Evolutionary conservation across 306 rosid species (phyloP), one percentile per base, ranked within the genome.

Genomic region (Nissolia schottii): DNA sequence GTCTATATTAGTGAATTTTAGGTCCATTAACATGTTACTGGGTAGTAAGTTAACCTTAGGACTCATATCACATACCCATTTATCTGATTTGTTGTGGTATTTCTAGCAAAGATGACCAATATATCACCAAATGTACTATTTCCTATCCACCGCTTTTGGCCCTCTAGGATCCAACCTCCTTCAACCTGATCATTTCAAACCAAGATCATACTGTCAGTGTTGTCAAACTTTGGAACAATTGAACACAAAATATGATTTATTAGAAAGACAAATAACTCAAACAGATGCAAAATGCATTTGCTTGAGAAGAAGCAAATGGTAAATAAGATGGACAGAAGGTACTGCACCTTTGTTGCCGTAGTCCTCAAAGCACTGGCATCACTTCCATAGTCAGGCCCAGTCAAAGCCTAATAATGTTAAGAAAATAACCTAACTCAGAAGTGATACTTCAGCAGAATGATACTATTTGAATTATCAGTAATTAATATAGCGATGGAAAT

Each of bases 111-210:
- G 38, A 91, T 48, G 73, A 91, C 74, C 83, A 91, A 73, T 19
- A 91, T 12, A 85, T 91, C 96, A 68, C 96, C 96, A 73, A 91
- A 91, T 27, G 96, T 91, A 82, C 91, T 84, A 75, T 91, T 91
- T 59, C 97, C 97, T 70, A 91, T 88, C 97, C 97, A 91, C 55
- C 94, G 85, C 78, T 91, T 91, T 80, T 83, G 92, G 62, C 97
- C 97, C 48, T 88, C 92, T 59, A 91, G 80, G 34, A 87, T 71
- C 97, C 95, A 91, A 73, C 95, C 97, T 37, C 97, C 89, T 70
- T 80, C 81, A 70, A 88, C 97, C 95, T 91, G 73, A 77, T 80
- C 22, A 63, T 79, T 83, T 34, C 75, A 76, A 70, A 67, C 24
- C 41, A 25, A 68, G 50, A 74, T 27, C 35, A 69, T 20, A 24